These are phyloP conservation scores for Apiotrichum brassicae DNA, from an alignment of 1,284 basidiomycete genomes.

Conservation along the genomic window DNA sequence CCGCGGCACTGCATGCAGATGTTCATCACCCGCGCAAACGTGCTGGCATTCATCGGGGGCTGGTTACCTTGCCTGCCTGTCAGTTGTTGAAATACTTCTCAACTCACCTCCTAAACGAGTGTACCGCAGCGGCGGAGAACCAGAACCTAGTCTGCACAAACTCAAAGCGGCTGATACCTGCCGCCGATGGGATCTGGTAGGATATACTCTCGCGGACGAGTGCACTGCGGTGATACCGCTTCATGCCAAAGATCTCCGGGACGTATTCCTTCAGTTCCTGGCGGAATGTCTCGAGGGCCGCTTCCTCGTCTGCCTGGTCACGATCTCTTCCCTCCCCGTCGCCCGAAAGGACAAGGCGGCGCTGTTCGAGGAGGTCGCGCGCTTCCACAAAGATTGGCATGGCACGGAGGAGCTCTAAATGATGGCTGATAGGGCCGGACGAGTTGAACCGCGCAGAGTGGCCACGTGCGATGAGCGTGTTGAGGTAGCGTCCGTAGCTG, in stretches of 20 bases:
- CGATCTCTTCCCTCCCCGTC: conserved; percentile 26
- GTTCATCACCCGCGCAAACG: conserved; percentile 35
- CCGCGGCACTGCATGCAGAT: conserved; percentile 33
- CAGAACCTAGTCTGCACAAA: conserved; percentile 40
- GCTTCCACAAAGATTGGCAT: conserved; percentile 43
- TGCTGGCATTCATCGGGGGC: conserved; percentile 35
- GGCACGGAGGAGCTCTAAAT: conserved; percentile 32
- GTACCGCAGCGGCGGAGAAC: conserved; percentile 27
- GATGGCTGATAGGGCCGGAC: conserved; percentile 23
- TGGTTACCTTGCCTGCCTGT: conserved; percentile 18
- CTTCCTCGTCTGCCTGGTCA: conserved; percentile 31
- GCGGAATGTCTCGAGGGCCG: conserved; percentile 24
- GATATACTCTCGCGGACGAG: conserved; percentile 24
- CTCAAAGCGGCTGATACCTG: conserved; percentile 28
- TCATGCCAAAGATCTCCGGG: conserved; percentile 39
- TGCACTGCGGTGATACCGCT: conserved; percentile 26
- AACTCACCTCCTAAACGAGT: conserved; percentile 24
- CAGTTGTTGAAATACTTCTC: neutral
- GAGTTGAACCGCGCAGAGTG: conserved; percentile 27
- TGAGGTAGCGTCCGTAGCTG: conserved; percentile 76
- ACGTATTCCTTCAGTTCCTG: conserved; percentile 39
- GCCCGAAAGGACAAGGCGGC: conserved; percentile 36
- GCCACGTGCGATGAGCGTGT: conserved; percentile 74
- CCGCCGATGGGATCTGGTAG: conserved; percentile 27
- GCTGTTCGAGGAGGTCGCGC: conserved; percentile 37